These are phyloP conservation scores for Scheffersomyces illinoinensis DNA, from an alignment of 1,139 yeast species.

Conservation along the genomic window DNA sequence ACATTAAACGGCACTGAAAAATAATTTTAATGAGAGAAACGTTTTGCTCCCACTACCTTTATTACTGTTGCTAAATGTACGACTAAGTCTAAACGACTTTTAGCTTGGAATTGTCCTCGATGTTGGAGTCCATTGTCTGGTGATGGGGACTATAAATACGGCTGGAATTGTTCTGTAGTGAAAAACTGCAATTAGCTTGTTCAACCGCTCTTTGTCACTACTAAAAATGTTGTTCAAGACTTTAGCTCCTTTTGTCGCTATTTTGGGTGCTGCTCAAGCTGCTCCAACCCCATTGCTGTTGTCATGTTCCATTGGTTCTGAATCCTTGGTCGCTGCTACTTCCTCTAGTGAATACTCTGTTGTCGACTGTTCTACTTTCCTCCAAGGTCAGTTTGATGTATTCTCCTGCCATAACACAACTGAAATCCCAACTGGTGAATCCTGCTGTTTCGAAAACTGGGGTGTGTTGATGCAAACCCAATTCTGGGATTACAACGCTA, in stretches of 20 bases:
- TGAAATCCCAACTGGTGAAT: conserved; percentile 20
- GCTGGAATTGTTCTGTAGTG: background rate
- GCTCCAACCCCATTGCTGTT: background rate
- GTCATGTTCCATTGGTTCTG: background rate
- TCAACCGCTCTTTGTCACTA: background rate
- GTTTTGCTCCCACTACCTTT: background rate
- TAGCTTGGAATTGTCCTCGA: background rate
- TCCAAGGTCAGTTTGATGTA: conserved; percentile 13
- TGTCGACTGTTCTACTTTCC: conserved; percentile 12
- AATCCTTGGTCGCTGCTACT: conserved; percentile 3
- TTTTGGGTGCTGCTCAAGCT: background rate
- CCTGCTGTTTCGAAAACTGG: conserved; percentile 35
- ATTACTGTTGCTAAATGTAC: background rate
- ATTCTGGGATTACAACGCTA: conserved; percentile 41
- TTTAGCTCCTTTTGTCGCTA: conserved; percentile 4
- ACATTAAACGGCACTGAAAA: background rate
- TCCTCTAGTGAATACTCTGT: conserved; percentile 11
- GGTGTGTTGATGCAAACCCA: conserved; percentile 42
- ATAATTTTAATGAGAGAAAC: background rate
- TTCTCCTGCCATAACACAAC: conserved; percentile 32
- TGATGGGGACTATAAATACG: background rate
- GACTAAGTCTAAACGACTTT: background rate
- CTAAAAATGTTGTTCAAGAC: conserved; percentile 7
- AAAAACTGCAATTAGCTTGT: background rate
- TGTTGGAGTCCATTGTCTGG: background rate